Evolutionary conservation across 352 stramenopile genomes (phyloP).

Genomic region (Phytophthora europaea): DNA sequence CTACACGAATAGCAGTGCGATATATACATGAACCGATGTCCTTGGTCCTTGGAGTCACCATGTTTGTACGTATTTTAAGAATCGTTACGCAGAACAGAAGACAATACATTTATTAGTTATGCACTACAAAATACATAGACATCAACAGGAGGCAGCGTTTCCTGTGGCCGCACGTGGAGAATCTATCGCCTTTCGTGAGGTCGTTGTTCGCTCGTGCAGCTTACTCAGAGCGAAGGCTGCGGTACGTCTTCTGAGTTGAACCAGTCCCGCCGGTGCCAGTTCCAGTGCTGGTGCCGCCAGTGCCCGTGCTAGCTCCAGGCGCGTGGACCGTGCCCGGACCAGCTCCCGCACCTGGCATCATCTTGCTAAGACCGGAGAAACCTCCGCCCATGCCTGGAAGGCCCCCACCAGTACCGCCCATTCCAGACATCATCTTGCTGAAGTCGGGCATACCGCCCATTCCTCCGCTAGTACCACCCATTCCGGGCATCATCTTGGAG

Average conservation of each 20-base stretch:
- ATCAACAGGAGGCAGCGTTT: no score
- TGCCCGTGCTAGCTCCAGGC: background rate
- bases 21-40: no score
- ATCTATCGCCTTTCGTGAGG: no score
- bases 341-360: background rate
- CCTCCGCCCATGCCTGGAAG: background rate
- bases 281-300: background rate
- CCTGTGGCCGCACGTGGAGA: no score
- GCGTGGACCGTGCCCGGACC: conserved; percentile 1
- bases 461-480: background rate
- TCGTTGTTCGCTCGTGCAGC: no score
- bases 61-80: no score
- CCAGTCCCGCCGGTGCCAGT: background rate
- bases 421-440: conserved; percentile 7
- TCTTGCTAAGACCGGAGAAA: conserved; percentile 1
- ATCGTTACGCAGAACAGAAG: no score
- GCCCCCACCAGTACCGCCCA: conserved; percentile 1
- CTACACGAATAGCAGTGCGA: no score
- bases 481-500: conserved; percentile 6
- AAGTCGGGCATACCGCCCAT: background rate
- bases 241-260: conserved; percentile 2
- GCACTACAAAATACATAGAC: no score
- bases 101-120: no score
- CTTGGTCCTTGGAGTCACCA: no score
- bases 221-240: background rate